These are phyloP conservation scores for Plasmopara halstedii DNA, from an alignment of 352 stramenopile genomes.

Conservation along the genomic window DNA sequence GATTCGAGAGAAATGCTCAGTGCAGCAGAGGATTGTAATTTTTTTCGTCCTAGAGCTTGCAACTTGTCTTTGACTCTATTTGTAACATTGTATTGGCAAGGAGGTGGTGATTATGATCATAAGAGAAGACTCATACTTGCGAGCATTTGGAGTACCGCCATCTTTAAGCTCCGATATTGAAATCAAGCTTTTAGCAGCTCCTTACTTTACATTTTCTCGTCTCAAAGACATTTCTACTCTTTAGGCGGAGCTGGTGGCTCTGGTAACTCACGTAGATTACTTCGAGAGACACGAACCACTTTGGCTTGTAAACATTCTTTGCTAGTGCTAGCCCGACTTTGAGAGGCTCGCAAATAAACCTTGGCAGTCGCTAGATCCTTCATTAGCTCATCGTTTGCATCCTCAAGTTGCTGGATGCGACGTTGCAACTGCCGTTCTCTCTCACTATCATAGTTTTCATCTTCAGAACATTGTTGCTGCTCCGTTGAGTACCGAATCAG, in stretches of 20 bases:
- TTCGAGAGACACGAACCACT: conserved; percentile 58
- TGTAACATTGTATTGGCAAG: too few species aligned
- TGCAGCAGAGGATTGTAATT: too few species aligned
- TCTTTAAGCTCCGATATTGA: too few species aligned
- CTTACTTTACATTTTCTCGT: not conserved
- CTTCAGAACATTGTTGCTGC: conserved; percentile 21
- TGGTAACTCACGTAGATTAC: conserved; percentile 53
- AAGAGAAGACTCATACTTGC: too few species aligned
- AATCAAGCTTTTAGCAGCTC: too few species aligned
- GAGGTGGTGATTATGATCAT: too few species aligned
- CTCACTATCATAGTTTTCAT: conserved; percentile 12
- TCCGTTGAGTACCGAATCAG: conserved; percentile 56
- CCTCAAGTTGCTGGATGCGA: conserved; percentile 64
- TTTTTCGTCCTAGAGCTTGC: too few species aligned
- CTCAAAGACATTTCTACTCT: not conserved
- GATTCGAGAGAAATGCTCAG: too few species aligned
- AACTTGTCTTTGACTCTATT: too few species aligned
- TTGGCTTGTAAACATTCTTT: conserved; percentile 19
- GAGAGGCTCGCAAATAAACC: conserved; percentile 51
- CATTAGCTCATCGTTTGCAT: conserved; percentile 65
- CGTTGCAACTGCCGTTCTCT: conserved; percentile 27
- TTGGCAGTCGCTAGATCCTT: conserved; percentile 70
- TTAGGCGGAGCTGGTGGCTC: conserved; percentile 15
- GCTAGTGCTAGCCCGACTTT: conserved; percentile 25
- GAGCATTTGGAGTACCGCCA: too few species aligned